Conservation (phyloP, 2,329 filamentous ascomycete genomes). For the Fusarium irregulare region DNA sequence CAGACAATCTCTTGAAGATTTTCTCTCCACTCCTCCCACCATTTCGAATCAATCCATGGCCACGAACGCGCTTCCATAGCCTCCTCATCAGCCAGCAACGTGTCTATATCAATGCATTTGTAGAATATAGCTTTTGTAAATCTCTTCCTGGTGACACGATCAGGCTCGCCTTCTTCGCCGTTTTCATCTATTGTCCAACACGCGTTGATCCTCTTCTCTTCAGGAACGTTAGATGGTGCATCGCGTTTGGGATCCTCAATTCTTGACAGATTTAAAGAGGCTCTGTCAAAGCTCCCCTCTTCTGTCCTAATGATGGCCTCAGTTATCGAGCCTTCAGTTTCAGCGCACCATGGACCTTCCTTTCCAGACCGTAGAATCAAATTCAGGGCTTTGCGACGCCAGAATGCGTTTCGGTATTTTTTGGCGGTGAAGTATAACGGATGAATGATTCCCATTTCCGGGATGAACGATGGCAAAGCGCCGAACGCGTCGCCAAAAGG, state of each 20-base stretch:
- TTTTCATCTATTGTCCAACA: slow-evolving; percentile 1
- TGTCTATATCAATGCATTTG: neutral
- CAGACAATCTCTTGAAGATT: neutral
- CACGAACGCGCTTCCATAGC: neutral
- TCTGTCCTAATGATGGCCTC: slow-evolving; percentile 16
- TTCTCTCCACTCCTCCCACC: neutral
- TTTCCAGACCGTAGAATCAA: slow-evolving; percentile 17
- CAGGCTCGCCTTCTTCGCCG: neutral
- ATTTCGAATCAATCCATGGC: neutral
- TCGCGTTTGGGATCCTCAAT: neutral
- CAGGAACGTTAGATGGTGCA: neutral
- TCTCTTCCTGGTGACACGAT: neutral
- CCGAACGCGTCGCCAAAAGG: accelerated
- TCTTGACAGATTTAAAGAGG: neutral
- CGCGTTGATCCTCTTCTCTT: neutral
- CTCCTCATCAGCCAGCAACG: neutral
- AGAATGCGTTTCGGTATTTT: slow-evolving; percentile 29
- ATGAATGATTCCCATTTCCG: slow-evolving; percentile 37
- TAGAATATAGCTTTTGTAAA: neutral
- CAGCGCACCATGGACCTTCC: slow-evolving; percentile 35
- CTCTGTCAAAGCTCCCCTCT: neutral
- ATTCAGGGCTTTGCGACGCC: slow-evolving; percentile 28
- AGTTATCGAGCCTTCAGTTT: slow-evolving; percentile 10
- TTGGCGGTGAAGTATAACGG: slow-evolving; percentile 25
- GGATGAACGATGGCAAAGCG: slow-evolving; percentile 6